Base-by-base conservation (phyloP, 306 rosid species). In the Vachellia pachyceras region DNA sequence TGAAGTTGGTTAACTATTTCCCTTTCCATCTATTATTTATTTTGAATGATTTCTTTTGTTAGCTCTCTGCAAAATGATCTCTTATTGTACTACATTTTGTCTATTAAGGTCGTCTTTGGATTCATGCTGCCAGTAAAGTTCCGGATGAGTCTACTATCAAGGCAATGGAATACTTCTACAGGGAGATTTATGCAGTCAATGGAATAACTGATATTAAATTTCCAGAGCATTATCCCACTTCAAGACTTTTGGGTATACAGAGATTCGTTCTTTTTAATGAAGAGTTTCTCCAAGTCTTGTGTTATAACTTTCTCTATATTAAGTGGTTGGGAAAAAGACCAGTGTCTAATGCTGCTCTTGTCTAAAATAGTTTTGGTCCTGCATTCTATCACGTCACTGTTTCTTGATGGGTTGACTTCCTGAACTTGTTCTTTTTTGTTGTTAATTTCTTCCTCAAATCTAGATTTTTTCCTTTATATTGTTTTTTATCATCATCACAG, bases 101-200 rank as follows among this genome's bases (percentile, higher is more conserved):
- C 64, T 83, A 68, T 76, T 77, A 87, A 95, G 99, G 99, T 46
- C 98, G 97, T 73, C 86, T 95, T 54, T 93, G 98, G 99, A 93
- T 95, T 90, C 99, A 93, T 79, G 99, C 98, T 37, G 98, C 98
- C 1, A 73, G 98, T 86, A 93, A 93, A 84, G 99, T 93, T 75
- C 98, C 98, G 0, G 98, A 93, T 5, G 97, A 91, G 42, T 87
- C 94, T 15, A 95, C 99, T 10, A 90, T 95, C 84, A 89, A 89
- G 82, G 98, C 99, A 69, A 92, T 93, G 99, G 99, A 93, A 78
- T 86, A 83, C 17, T 95, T 95, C 70, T 93, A 93, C 85, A 69
- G 90, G 75, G 98, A 95, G 80, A 84, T 93, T 77, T 92, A 93
- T 85, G 94, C 93, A 2, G 85, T 90, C 70, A 72, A 95, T 86